These are phyloP conservation scores for Fusarium circinatum DNA, from an alignment of 2,329 filamentous ascomycete species.

Conservation along the genomic window DNA sequence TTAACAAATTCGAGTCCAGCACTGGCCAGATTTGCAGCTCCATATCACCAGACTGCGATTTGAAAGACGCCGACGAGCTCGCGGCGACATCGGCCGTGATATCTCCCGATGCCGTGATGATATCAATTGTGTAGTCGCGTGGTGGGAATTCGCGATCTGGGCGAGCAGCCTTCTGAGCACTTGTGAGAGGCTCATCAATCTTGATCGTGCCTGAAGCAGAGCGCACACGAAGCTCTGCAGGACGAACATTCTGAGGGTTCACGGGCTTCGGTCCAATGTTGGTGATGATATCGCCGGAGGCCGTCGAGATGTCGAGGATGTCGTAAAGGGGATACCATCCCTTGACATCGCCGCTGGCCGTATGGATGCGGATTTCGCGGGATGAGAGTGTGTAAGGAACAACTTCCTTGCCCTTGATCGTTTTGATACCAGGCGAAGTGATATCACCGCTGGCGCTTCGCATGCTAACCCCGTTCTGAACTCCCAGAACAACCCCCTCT, in stretches of 20 bases:
- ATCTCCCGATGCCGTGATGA: constrained; percentile 57
- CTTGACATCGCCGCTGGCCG: constrained; percentile 56
- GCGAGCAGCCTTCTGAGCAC: constrained; percentile 26
- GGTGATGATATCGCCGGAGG: constrained; percentile 56
- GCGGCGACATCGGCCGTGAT: constrained; percentile 56
- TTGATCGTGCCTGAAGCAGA: constrained; percentile 57
- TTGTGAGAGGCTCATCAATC: constrained; percentile 54
- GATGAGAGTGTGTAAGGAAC: constrained; percentile 56
- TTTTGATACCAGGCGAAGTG: constrained; percentile 46
- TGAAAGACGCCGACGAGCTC: constrained; percentile 49
- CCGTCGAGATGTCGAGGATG: constrained; percentile 56
- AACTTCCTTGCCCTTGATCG: constrained; percentile 32
- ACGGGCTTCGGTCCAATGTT: constrained; percentile 55
- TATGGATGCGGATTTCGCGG: constrained; percentile 54
- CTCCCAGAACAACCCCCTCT: constrained; percentile 53
- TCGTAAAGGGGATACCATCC: constrained; percentile 65
- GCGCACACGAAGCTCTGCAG: constrained; percentile 54
- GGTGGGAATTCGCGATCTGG: constrained; percentile 50
- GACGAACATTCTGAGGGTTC: constrained; percentile 47
- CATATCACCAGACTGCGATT: constrained; percentile 55
- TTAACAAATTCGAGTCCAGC: constrained; percentile 44
- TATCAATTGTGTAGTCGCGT: constrained; percentile 58
- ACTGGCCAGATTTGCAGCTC: constrained; percentile 57
- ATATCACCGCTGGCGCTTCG: constrained; percentile 54
- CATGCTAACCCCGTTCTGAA: constrained; percentile 46